Percentiles rank a stretch among this genome's conserved stretches.
These are phyloP conservation scores for Populus simonii DNA, from an alignment of 345 rosid genomes.

Conservation along the genomic window DNA sequence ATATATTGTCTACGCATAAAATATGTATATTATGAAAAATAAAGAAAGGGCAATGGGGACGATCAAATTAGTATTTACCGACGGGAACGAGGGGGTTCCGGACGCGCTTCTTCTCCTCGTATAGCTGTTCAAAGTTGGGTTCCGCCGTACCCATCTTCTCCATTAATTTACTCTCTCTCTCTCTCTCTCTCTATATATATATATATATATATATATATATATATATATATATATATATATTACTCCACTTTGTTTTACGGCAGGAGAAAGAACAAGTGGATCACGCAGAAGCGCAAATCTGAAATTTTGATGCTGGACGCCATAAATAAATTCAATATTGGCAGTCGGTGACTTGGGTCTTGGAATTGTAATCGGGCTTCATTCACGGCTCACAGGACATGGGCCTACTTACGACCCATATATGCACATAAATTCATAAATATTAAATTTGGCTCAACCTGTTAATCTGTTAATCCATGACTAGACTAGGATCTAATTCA, in stretches of 20 bases:
- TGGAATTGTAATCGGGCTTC: too few relatives aligned
- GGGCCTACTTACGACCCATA: too few relatives aligned
- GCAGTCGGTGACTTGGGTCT: too few relatives aligned
- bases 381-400: too few relatives aligned
- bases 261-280: neutral
- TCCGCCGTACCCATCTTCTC: conserved; percentile 45
- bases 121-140: conserved; percentile 51
- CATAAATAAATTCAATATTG: too few relatives aligned
- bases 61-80: conserved; percentile 34
- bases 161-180: neutral
- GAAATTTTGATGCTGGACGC: neutral
- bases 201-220: too few relatives aligned
- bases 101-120: conserved; percentile 55
- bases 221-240: too few relatives aligned
- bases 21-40: neutral
- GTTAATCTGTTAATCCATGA: too few relatives aligned
- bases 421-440: too few relatives aligned
- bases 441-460: too few relatives aligned
- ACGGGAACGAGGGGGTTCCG: conserved; percentile 76
- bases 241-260: neutral
- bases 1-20: neutral
- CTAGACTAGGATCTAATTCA: too few relatives aligned
- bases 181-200: neutral
- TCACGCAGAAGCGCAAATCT: neutral
- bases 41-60: neutral